Conservation (phyloP, 2,329 filamentous ascomycete species). For the Diplocarpon rosae region DNA sequence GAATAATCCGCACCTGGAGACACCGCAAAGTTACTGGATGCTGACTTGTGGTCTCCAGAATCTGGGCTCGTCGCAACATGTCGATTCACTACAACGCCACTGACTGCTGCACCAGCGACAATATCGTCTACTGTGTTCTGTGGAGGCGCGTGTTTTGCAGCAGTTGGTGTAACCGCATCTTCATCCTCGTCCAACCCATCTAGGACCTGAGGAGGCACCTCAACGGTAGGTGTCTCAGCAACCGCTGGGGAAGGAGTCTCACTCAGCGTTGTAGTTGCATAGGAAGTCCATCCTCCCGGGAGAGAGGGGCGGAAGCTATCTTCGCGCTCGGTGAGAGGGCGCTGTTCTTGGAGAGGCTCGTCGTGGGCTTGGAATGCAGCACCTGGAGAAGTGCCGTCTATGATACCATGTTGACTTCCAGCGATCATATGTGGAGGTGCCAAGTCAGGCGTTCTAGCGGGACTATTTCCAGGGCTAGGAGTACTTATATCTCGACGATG, state of each 20-base stretch:
- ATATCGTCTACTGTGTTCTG: slow-evolving; percentile 10
- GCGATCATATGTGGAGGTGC: slow-evolving; percentile 31
- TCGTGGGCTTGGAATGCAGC: slow-evolving; percentile 4
- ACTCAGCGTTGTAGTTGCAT: slow-evolving; percentile 18
- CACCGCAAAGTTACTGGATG: no score
- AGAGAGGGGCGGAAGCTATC: slow-evolving; percentile 24
- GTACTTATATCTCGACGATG: slow-evolving; percentile 47
- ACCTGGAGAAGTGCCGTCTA: slow-evolving; percentile 29
- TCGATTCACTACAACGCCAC: slow-evolving; percentile 33
- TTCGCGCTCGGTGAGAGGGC: slow-evolving; percentile 18
- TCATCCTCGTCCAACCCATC: slow-evolving; percentile 7
- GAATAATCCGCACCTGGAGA: slow-evolving; percentile 1
- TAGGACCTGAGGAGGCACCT: slow-evolving; percentile 1
- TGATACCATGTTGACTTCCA: slow-evolving; percentile 33
- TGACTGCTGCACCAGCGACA: slow-evolving; percentile 23
- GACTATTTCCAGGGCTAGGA: slow-evolving; percentile 47
- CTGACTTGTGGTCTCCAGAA: no score
- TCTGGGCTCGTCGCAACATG: slow-evolving; percentile 9
- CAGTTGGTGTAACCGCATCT: slow-evolving; percentile 20
- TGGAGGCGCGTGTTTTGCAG: slow-evolving; percentile 14
- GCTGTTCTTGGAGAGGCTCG: slow-evolving; percentile 10
- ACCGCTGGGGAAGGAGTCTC: slow-evolving; percentile 7
- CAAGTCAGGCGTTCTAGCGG: slow-evolving; percentile 46
- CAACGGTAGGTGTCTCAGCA: slow-evolving; percentile 3
- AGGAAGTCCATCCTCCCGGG: slow-evolving; percentile 26